Percentiles rank a stretch among this genome's conserved stretches.
Conservation (phyloP, 805 yeast species). For the Candida hungchunana region DNA sequence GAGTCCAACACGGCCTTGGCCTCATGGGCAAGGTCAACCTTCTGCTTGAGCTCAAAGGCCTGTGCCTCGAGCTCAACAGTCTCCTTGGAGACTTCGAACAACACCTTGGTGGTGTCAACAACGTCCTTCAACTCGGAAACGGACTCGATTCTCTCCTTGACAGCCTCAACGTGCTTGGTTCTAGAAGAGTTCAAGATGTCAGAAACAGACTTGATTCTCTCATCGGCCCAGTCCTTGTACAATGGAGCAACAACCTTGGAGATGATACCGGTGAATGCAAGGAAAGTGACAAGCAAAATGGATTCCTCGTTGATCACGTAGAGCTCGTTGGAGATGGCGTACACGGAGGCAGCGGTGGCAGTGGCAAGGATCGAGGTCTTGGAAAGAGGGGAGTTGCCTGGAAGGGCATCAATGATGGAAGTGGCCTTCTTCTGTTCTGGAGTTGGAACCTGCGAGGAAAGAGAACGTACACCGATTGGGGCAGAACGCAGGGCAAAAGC, state of each 20-base stretch:
- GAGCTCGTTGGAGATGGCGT: constrained; percentile 90
- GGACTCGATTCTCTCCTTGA: constrained; percentile 83
- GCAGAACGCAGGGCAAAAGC: constrained; percentile 33
- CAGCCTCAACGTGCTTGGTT: constrained; percentile 86
- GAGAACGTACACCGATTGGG: constrained; percentile 56
- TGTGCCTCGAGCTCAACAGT: constrained; percentile 94
- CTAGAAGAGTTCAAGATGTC: constrained; percentile 84
- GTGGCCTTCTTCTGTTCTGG: constrained; percentile 89
- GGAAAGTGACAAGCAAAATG: constrained; percentile 74
- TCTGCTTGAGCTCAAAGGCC: constrained; percentile 89
- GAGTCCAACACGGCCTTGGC: constrained; percentile 96
- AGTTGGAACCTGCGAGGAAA: constrained; percentile 50
- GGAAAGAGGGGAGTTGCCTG: constrained; percentile 82
- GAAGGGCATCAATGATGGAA: constrained; percentile 85
- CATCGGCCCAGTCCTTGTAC: constrained; percentile 91
- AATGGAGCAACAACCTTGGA: constrained; percentile 91
- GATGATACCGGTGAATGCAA: constrained; percentile 67
- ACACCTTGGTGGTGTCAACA: constrained; percentile 82
- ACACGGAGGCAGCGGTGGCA: constrained; percentile 87
- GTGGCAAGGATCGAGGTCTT: constrained; percentile 97
- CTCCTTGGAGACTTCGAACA: constrained; percentile 93
- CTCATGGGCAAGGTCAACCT: constrained; percentile 79
- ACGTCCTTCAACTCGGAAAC: constrained; percentile 90
- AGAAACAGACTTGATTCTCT: constrained; percentile 75
- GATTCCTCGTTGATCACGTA: constrained; percentile 94